Evolutionary conservation across 129 eudicot species (phyloP).

Genomic region (Glebionis coronaria): DNA sequence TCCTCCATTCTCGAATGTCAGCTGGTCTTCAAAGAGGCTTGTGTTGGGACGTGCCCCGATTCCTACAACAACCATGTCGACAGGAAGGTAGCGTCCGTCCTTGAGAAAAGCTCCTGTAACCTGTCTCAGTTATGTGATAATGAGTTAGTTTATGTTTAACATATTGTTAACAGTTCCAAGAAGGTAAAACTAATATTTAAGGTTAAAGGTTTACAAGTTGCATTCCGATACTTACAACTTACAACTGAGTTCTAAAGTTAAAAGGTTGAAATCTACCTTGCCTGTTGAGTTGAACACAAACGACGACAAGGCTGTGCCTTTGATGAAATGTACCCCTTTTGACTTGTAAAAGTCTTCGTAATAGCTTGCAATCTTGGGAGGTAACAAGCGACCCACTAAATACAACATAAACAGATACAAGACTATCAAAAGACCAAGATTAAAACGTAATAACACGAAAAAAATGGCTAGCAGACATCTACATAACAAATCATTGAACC

Average conservation of each 20-base stretch:
- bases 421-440: background rate
- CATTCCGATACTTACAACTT: too few species aligned
- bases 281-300: constrained; percentile 63
- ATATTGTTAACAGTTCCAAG: too few species aligned
- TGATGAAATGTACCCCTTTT: constrained; percentile 78
- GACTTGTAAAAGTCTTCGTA: constrained; percentile 85
- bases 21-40: constrained; percentile 83
- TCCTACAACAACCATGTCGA: constrained; percentile 83
- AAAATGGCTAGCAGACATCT: background rate
- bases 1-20: constrained; percentile 75
- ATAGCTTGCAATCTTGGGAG: constrained; percentile 72
- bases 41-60: constrained; percentile 91
- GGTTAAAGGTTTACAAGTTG: too few species aligned
- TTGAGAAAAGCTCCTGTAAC: constrained; percentile 69
- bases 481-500: background rate
- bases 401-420: background rate
- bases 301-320: constrained; percentile 82
- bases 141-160: background rate
- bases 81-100: constrained; percentile 61
- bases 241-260: constrained; percentile 15
- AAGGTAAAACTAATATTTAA: too few species aligned
- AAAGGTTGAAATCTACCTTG: constrained; percentile 44
- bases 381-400: constrained; percentile 83
- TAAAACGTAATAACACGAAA: background rate
- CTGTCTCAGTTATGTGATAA: constrained; percentile 28